These are phyloP conservation scores for Cucurbita ficifolia DNA, from an alignment of 306 rosid species.

Conservation along the genomic window DNA sequence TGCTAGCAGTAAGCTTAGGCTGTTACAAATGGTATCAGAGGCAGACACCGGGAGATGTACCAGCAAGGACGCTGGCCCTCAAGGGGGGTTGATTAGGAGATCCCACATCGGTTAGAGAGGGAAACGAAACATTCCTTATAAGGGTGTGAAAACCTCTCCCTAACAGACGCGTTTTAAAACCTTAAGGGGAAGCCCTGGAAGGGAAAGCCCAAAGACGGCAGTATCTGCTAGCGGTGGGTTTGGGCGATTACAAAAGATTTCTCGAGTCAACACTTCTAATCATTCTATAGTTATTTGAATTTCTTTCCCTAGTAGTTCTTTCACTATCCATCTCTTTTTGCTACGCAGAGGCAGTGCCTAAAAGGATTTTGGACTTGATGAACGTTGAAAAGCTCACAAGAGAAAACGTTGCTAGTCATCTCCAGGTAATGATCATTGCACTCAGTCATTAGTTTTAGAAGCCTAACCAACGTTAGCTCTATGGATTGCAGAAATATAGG, in stretches of 20 bases:
- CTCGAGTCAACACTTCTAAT: not conserved
- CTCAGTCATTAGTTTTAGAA: not conserved
- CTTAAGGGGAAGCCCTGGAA: too few species aligned
- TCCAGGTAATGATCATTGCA: slow-evolving; percentile 38
- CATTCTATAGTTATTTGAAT: not conserved
- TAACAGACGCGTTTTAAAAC: too few species aligned
- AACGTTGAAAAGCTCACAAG: slow-evolving; percentile 86
- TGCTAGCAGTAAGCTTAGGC: too few species aligned
- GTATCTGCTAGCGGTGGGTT: too few species aligned
- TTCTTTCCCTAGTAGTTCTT: not conserved
- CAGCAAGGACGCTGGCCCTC: too few species aligned
- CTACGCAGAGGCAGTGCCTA: slow-evolving; percentile 89
- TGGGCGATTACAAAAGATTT: not conserved
- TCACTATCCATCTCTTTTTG: not conserved
- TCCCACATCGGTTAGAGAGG: too few species aligned
- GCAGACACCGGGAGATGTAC: too few species aligned
- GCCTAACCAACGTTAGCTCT: not conserved
- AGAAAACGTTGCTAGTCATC: slow-evolving; percentile 98
- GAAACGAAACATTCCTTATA: too few species aligned
- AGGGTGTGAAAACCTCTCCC: too few species aligned
- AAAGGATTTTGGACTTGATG: slow-evolving; percentile 88
- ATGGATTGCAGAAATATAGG: slow-evolving; percentile 74
- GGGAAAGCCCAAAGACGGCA: too few species aligned
- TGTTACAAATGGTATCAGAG: too few species aligned
- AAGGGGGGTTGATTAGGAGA: too few species aligned